Evolutionary conservation across 768 basidiomycete species (phyloP).

Genomic region (Hydnomerulius pinastri): DNA sequence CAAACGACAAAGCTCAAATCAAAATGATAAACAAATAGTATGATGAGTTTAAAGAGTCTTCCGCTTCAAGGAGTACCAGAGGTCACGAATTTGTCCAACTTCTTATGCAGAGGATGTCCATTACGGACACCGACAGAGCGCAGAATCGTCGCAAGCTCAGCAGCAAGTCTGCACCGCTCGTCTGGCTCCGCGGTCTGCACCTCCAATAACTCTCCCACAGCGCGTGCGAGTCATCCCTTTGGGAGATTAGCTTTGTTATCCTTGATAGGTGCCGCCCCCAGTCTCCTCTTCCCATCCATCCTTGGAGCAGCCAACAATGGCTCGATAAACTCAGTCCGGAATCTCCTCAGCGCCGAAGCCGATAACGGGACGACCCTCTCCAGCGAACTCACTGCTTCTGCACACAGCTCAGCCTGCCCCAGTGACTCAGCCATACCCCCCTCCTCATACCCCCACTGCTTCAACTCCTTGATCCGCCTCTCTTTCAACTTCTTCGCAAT

Average conservation of each 20-base stretch:
- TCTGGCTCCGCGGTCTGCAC: constrained; percentile 47
- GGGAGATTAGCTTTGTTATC: constrained; percentile 44
- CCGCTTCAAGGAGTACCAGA: constrained; percentile 11
- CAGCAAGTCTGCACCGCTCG: constrained; percentile 47
- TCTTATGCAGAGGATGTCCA: constrained; percentile 70
- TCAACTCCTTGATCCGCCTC: constrained; percentile 60
- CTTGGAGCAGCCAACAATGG: constrained; percentile 70
- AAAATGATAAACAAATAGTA: constrained; percentile 1
- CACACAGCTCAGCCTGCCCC: constrained; percentile 64
- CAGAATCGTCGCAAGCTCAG: constrained; percentile 52
- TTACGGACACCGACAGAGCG: constrained; percentile 55
- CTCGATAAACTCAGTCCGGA: constrained; percentile 72
- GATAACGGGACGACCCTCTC: constrained; percentile 67
- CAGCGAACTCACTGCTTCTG: constrained; percentile 69
- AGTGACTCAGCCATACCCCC: constrained; percentile 49
- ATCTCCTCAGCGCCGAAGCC: constrained; percentile 68
- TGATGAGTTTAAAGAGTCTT: neutral
- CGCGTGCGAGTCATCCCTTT: constrained; percentile 68
- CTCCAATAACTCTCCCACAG: constrained; percentile 65
- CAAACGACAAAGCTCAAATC: constrained; percentile 2
- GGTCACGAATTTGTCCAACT: constrained; percentile 56
- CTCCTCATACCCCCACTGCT: constrained; percentile 68
- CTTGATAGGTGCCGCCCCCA: constrained; percentile 44
- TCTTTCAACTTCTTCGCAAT: constrained; percentile 60
- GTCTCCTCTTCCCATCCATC: constrained; percentile 48